Conservation (phyloP, 2,329 filamentous ascomycete species). For the Hymenotorrendiella dingleyae region DNA sequence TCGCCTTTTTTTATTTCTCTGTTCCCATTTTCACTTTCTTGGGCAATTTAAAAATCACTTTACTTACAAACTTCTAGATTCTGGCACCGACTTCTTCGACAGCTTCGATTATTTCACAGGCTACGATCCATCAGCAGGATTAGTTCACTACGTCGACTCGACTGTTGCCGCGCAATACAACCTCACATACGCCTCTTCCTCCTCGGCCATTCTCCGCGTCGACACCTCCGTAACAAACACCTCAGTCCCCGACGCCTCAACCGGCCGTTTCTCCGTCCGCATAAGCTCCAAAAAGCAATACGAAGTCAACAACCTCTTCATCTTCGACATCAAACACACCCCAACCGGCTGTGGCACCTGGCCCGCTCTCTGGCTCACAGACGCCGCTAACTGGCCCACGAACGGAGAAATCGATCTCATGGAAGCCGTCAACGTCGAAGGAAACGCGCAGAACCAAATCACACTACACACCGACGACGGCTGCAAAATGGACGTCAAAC, state of each 20-base stretch:
- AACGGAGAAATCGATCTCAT: conserved; percentile 56
- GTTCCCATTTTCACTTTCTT: too few relatives aligned
- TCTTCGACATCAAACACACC: conserved; percentile 54
- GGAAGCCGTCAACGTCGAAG: conserved; percentile 41
- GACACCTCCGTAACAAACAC: conserved; percentile 50
- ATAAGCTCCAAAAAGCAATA: conserved; percentile 51
- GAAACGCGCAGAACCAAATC: conserved; percentile 36
- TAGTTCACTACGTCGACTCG: conserved; percentile 39
- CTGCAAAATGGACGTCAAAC: conserved; percentile 32
- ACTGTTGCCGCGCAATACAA: conserved; percentile 39
- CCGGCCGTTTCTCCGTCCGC: conserved; percentile 38
- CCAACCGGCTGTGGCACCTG: conserved; percentile 48
- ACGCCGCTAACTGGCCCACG: conserved; percentile 51
- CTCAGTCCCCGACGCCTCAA: conserved; percentile 49
- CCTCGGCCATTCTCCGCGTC: conserved; percentile 51
- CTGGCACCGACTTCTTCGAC: conserved; percentile 37
- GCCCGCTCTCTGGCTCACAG: conserved; percentile 58
- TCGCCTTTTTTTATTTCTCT: background rate
- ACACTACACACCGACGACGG: conserved; percentile 42
- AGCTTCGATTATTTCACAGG: conserved; percentile 40
- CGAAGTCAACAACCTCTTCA: conserved; percentile 49
- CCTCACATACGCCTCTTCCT: conserved; percentile 52
- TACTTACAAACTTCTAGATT: conserved; percentile 23
- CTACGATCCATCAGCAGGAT: conserved; percentile 38
- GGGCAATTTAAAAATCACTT: too few relatives aligned